A percentile compares a stretch with the other conserved stretches of the same genome.
phyloP scores from a whole-genome alignment of 805 yeast genomes.

The Torulaspora delbrueckii region DNA sequence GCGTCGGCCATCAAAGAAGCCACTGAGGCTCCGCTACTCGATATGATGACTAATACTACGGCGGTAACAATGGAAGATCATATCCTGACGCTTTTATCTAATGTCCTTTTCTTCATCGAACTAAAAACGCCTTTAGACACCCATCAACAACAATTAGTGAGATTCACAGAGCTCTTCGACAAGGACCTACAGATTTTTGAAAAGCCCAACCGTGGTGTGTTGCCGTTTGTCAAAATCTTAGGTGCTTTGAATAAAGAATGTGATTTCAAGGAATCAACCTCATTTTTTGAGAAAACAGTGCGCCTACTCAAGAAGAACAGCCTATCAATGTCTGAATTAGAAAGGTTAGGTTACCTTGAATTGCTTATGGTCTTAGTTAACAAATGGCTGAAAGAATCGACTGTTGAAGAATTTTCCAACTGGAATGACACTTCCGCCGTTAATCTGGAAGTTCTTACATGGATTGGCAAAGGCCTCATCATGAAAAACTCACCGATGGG shows the following conservation, averaged over 20 bases:
- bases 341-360: slow-evolving; percentile 29
- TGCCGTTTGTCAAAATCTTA: slow-evolving; percentile 42
- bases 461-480: slow-evolving; percentile 70
- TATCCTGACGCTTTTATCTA: slow-evolving; percentile 28
- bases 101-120: slow-evolving; percentile 35
- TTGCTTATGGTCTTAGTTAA: slow-evolving; percentile 26
- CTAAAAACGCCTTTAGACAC: slow-evolving; percentile 27
- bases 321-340: slow-evolving; percentile 14
- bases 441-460: slow-evolving; percentile 52
- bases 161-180: slow-evolving; percentile 38
- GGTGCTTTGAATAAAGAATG: slow-evolving; percentile 47
- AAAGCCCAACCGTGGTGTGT: slow-evolving; percentile 34
- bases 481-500: slow-evolving; percentile 48
- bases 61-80: slow-evolving; percentile 24
- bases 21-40: slow-evolving; percentile 20
- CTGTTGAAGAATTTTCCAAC: slow-evolving; percentile 12
- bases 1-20: slow-evolving; percentile 17
- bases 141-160: slow-evolving; percentile 46
- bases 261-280: slow-evolving; percentile 20
- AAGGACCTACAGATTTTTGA: slow-evolving; percentile 18
- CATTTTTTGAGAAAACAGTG: slow-evolving; percentile 9
- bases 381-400: slow-evolving; percentile 27
- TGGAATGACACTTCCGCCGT: slow-evolving; percentile 17
- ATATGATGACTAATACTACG: slow-evolving; percentile 6
- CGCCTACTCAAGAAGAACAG: slow-evolving; percentile 4